phyloP scores from a whole-genome alignment of 768 basidiomycete genomes.

The Porphyrellus cyaneotinctus region DNA sequence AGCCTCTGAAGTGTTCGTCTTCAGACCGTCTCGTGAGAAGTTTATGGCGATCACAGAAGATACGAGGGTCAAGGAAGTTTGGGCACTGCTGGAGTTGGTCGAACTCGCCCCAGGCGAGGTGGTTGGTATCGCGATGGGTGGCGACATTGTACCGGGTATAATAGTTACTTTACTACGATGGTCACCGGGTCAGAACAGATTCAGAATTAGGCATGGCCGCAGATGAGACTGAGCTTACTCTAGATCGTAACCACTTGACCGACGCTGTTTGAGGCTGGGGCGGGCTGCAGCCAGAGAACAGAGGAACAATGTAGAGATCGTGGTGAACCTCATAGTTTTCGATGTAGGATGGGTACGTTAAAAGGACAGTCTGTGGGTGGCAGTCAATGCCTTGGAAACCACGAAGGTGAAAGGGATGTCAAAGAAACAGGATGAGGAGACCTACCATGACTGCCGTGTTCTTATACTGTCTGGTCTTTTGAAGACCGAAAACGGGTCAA shows the following conservation, averaged over 20 bases:
- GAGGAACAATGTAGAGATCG: conserved; percentile 33
- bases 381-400: conserved; percentile 24
- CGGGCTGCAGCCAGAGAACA: conserved; percentile 32
- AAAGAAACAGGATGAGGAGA: background rate
- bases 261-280: conserved; percentile 33
- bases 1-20: conserved; percentile 22
- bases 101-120: conserved; percentile 8
- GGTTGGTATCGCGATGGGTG: background rate
- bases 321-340: conserved; percentile 36
- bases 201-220: background rate
- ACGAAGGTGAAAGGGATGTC: background rate
- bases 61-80: conserved; percentile 37
- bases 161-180: conserved; percentile 10
- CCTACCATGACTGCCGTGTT: background rate
- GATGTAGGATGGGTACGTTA: background rate
- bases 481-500: too few species aligned
- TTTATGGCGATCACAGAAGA: conserved; percentile 50
- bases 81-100: conserved; percentile 19
- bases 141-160: background rate
- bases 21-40: conserved; percentile 52
- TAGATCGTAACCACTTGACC: conserved; percentile 38
- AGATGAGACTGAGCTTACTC: conserved; percentile 33
- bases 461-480: conserved; percentile 23
- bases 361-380: conserved; percentile 10
- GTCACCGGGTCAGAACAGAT: conserved; percentile 2